phyloP scores from a whole-genome alignment of 2,329 filamentous ascomycete genomes.

The Acephala macrosclerotiorum region DNA sequence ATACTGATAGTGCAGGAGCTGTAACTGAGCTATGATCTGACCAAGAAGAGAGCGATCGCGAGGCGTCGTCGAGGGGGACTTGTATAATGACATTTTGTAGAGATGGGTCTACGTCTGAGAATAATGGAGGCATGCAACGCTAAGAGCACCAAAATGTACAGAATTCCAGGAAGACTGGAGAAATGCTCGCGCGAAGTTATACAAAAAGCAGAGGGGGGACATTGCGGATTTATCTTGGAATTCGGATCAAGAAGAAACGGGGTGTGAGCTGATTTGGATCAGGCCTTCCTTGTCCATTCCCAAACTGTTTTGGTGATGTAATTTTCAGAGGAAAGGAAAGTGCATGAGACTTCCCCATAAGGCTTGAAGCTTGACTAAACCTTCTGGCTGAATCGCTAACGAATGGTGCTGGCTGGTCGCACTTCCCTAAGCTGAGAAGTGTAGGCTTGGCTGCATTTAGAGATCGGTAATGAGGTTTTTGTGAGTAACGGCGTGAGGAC shows the following conservation, averaged over 20 bases:
- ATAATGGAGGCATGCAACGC: neutral
- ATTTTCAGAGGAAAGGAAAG: slow-evolving; percentile 1
- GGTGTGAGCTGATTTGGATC: neutral
- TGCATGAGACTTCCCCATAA: slow-evolving; percentile 3
- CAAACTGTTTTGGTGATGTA: slow-evolving; percentile 9
- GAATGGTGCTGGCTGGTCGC: neutral
- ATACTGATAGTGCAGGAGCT: slow-evolving; percentile 47
- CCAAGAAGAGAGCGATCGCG: slow-evolving; percentile 10
- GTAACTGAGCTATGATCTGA: slow-evolving; percentile 10
- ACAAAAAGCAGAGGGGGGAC: neutral
- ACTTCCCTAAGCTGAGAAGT: slow-evolving; percentile 2
- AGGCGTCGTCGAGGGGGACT: neutral
- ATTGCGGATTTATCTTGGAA: neutral
- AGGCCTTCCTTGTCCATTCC: slow-evolving; percentile 3
- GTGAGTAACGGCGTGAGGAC: neutral
- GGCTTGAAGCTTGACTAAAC: slow-evolving; percentile 12
- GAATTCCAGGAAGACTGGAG: neutral
- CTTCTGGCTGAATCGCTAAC: neutral
- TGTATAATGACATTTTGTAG: slow-evolving; percentile 4
- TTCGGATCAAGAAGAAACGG: neutral
- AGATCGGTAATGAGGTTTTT: neutral
- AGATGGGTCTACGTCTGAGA: too few relatives aligned
- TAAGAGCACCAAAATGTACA: neutral
- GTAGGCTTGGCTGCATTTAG: neutral
- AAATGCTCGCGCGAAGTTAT: neutral